Percentiles rank a stretch among this genome's conserved stretches.
phyloP scores from a whole-genome alignment of 305 asterid genomes.

The Striga hermonthica region DNA sequence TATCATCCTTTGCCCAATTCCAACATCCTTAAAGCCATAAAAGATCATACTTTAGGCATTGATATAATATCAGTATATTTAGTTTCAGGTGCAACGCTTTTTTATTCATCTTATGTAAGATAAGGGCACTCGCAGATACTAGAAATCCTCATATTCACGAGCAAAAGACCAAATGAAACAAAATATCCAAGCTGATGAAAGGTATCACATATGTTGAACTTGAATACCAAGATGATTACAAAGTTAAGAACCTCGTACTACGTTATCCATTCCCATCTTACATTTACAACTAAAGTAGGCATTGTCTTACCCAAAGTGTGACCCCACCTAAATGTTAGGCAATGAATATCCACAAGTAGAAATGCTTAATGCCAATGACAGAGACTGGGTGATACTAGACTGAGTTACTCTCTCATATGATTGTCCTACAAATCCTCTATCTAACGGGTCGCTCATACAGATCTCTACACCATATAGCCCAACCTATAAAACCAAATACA shows the following conservation, averaged over 20 bases:
- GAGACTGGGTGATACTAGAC: too few relatives aligned
- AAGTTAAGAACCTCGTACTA: neutral
- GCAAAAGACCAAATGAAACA: neutral
- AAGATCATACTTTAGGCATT: conserved; percentile 25
- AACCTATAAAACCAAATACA: too few relatives aligned
- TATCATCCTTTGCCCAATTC: conserved; percentile 98
- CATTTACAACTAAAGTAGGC: conserved; percentile 1
- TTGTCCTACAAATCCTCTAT: too few relatives aligned
- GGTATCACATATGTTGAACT: neutral
- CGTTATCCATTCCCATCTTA: neutral
- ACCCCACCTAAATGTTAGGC: too few relatives aligned
- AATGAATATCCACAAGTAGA: too few relatives aligned
- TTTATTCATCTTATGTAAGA: conserved; percentile 10
- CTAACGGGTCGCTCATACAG: too few relatives aligned
- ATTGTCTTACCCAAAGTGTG: too few relatives aligned
- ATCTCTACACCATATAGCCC: too few relatives aligned
- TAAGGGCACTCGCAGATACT: conserved; percentile 10
- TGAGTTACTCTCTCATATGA: too few relatives aligned
- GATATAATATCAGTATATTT: conserved; percentile 9
- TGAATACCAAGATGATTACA: neutral
- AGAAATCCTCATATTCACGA: neutral
- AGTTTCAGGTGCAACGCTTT: conserved; percentile 1
- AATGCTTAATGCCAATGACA: too few relatives aligned
- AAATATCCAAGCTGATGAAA: neutral
- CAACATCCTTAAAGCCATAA: conserved; percentile 55